Percentiles rank a stretch among this genome's conserved stretches.
These are phyloP conservation scores for Dipodascus geniculatus DNA, from an alignment of 805 yeast species.

Conservation along the genomic window DNA sequence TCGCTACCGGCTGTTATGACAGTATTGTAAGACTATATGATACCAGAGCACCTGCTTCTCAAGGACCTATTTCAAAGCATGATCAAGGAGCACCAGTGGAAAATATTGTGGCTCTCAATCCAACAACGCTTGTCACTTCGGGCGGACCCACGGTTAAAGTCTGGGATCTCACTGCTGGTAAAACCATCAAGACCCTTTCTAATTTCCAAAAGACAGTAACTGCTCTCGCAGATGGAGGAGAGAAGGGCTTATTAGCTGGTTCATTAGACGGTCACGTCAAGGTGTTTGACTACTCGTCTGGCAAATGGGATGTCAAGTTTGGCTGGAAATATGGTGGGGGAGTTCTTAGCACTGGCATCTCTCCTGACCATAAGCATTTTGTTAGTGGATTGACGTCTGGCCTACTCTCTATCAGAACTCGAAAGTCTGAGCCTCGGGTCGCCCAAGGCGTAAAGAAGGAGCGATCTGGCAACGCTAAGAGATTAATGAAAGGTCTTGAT, in stretches of 20 bases:
- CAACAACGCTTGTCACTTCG: constrained; percentile 70
- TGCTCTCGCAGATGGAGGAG: constrained; percentile 61
- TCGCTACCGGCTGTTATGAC: constrained; percentile 93
- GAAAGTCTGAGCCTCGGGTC: constrained; percentile 53
- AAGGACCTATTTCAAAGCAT: constrained; percentile 47
- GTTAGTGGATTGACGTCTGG: constrained; percentile 92
- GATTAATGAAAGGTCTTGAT: constrained; percentile 85
- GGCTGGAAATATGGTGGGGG: constrained; percentile 98
- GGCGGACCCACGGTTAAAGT: constrained; percentile 76
- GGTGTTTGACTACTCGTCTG: constrained; percentile 66
- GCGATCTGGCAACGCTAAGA: constrained; percentile 48
- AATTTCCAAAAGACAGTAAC: constrained; percentile 94
- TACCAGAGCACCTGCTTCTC: constrained; percentile 41
- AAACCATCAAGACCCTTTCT: constrained; percentile 53
- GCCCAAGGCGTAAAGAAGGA: constrained; percentile 34
- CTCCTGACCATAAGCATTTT: constrained; percentile 79
- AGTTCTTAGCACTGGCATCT: constrained; percentile 77
- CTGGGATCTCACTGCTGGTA: constrained; percentile 85
- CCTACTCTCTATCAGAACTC: constrained; percentile 74
- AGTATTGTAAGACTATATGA: constrained; percentile 78
- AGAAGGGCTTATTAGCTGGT: constrained; percentile 78
- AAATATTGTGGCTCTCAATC: constrained; percentile 59
- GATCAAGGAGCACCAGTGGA: constrained; percentile 78
- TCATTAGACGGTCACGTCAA: constrained; percentile 96
- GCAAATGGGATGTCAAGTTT: constrained; percentile 71